These are phyloP conservation scores for Tulasnella sp. DNA, from an alignment of 768 basidiomycete genomes.

Conservation along the genomic window DNA sequence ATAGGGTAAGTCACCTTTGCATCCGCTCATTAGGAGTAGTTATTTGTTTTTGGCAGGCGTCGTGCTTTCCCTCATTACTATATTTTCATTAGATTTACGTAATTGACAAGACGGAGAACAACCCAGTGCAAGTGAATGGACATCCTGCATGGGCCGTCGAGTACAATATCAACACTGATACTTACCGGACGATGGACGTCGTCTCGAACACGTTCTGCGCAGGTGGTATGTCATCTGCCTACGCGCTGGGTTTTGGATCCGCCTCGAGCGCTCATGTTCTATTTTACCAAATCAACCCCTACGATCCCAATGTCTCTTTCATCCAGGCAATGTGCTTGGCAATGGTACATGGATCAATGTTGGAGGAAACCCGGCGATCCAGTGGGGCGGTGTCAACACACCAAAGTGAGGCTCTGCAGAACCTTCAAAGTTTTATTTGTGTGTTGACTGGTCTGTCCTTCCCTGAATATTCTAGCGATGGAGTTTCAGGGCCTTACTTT, in stretches of 20 bases:
- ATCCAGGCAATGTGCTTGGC: constrained; percentile 13
- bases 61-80: no score
- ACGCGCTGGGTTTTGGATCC: no score
- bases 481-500: constrained; percentile 26
- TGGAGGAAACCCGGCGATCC: constrained; percentile 18
- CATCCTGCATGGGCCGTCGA: constrained; percentile 58
- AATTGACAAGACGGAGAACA: constrained; percentile 74
- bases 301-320: no score
- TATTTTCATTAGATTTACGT: constrained; percentile 14
- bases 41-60: no score
- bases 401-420: constrained; percentile 37
- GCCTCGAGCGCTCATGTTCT: no score
- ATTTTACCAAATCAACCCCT: no score
- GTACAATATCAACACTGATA: constrained; percentile 47
- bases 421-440: constrained; percentile 62
- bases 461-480: constrained; percentile 30
- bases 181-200: constrained; percentile 57
- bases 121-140: constrained; percentile 49
- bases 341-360: constrained; percentile 18
- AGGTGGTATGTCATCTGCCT: constrained; percentile 27
- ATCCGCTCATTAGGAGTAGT: no score
- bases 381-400: constrained; percentile 41
- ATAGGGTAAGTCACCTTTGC: constrained; percentile 15
- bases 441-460: constrained; percentile 40
- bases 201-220: constrained; percentile 68